phyloP scores from a whole-genome alignment of 371 early-diverging fungal genomes.

The Rhizopus stolonifer region DNA sequence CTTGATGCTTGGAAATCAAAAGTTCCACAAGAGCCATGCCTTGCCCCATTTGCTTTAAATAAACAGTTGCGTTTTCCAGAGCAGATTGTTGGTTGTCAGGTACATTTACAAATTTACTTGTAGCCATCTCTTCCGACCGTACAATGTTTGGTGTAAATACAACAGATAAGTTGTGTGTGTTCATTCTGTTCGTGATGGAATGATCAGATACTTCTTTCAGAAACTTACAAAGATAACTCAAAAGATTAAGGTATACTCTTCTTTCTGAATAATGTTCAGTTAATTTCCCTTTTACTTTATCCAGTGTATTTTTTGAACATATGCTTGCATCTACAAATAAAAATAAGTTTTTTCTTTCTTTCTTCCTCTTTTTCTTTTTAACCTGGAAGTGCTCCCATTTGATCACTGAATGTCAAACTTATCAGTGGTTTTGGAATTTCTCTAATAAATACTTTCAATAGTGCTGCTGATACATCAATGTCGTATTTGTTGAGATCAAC shows the following conservation, averaged over 20 bases:
- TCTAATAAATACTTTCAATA: conserved; percentile 84
- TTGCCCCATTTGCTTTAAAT: conserved; percentile 35
- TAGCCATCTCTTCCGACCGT: conserved; percentile 52
- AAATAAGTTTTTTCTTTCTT: neutral
- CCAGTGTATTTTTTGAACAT: conserved; percentile 16
- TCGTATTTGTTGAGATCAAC: conserved; percentile 67
- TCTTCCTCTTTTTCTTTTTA: too few relatives aligned
- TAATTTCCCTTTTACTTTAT: conserved; percentile 24
- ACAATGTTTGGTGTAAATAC: conserved; percentile 90
- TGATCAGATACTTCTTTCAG: conserved; percentile 62
- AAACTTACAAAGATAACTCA: conserved; percentile 66
- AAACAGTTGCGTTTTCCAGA: conserved; percentile 25
- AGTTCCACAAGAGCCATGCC: conserved; percentile 31
- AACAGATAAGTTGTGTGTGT: conserved; percentile 77
- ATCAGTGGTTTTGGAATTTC: conserved; percentile 83
- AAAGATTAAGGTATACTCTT: conserved; percentile 35
- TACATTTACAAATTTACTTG: conserved; percentile 9
- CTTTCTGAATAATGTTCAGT: conserved; percentile 17
- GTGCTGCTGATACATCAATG: conserved; percentile 78
- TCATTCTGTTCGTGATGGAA: conserved; percentile 75
- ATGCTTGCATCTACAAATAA: conserved; percentile 18
- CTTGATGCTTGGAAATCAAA: conserved; percentile 17
- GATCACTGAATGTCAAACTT: conserved; percentile 40
- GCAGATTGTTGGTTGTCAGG: conserved; percentile 25
- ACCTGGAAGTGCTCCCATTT: conserved; percentile 42